A percentile compares a stretch with the other conserved stretches of the same genome.
These are phyloP conservation scores for Staphylotrichum longicolle DNA, from an alignment of 495 filamentous ascomycete species.

Conservation along the genomic window DNA sequence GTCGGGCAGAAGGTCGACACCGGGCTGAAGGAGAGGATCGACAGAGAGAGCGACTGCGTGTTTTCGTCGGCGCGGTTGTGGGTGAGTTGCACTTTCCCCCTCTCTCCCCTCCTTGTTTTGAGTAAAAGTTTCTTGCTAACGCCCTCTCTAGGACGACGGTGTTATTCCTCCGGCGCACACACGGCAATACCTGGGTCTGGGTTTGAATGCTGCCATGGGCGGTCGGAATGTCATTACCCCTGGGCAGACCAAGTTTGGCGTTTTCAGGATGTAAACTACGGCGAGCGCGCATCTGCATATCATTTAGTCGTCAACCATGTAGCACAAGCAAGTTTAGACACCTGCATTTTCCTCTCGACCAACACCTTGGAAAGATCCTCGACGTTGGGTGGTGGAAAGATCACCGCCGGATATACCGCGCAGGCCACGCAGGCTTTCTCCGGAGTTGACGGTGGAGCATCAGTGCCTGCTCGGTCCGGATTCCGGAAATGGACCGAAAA, in stretches of 20 bases:
- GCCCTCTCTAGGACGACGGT: slow-evolving; percentile 66
- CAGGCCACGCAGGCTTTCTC: no score
- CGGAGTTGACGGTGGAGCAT: neutral
- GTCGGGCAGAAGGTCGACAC: slow-evolving; percentile 84
- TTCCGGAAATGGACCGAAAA: neutral
- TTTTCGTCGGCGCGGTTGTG: slow-evolving; percentile 88
- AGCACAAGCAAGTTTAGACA: neutral
- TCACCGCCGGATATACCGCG: no score
- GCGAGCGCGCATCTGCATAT: slow-evolving; percentile 6
- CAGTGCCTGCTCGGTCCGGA: neutral
- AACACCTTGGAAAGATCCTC: no score
- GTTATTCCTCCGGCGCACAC: slow-evolving; percentile 90
- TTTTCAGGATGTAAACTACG: slow-evolving; percentile 82
- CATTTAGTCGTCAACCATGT: neutral
- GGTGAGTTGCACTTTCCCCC: slow-evolving; percentile 49
- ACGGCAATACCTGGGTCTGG: slow-evolving; percentile 75
- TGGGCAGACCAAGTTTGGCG: slow-evolving; percentile 77
- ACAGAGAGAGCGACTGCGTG: slow-evolving; percentile 82
- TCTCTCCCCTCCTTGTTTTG: neutral
- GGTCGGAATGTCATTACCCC: slow-evolving; percentile 59
- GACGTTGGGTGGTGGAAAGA: no score
- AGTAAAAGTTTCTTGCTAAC: slow-evolving; percentile 26
- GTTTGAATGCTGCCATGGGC: slow-evolving; percentile 72
- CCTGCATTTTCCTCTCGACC: no score
- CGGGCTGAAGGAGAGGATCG: slow-evolving; percentile 78